Conservation (phyloP, 306 rosid species). For the Hippophae rhamnoides region DNA sequence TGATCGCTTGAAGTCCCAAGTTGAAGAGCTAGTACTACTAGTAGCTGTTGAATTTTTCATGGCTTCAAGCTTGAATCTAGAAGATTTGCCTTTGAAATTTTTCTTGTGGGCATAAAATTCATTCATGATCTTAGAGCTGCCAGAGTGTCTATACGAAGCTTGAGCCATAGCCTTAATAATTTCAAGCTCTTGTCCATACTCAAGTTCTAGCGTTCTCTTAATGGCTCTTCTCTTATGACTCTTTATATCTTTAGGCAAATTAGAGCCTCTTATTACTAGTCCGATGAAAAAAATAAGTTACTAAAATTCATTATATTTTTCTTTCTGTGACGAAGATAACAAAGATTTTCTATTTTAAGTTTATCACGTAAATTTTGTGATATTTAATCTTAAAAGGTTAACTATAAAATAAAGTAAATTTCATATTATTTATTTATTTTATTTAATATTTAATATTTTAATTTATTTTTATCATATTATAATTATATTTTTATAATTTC, state of each 20-base stretch:
- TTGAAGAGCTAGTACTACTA: background rate
- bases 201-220: slow-evolving; percentile 40
- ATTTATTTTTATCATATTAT: too few relatives aligned
- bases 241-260: slow-evolving; percentile 6
- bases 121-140: slow-evolving; percentile 33
- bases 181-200: slow-evolving; percentile 30
- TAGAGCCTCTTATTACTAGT: slow-evolving; percentile 33
- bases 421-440: too few relatives aligned
- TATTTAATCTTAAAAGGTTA: too few relatives aligned
- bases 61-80: slow-evolving; percentile 63
- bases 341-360: too few relatives aligned
- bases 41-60: slow-evolving; percentile 4
- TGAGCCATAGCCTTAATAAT: slow-evolving; percentile 86
- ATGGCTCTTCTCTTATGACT: slow-evolving; percentile 16
- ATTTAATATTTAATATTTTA: too few relatives aligned
- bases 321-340: too few relatives aligned
- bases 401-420: too few relatives aligned
- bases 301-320: too few relatives aligned
- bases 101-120: slow-evolving; percentile 54
- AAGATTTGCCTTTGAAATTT: slow-evolving; percentile 37
- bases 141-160: slow-evolving; percentile 60
- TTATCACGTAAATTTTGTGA: too few relatives aligned
- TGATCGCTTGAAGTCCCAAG: slow-evolving; percentile 70
- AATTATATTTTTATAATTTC: too few relatives aligned
- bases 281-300: too few relatives aligned